Conservation (phyloP, 768 basidiomycete genomes). For the Tulasnella sp. region DNA sequence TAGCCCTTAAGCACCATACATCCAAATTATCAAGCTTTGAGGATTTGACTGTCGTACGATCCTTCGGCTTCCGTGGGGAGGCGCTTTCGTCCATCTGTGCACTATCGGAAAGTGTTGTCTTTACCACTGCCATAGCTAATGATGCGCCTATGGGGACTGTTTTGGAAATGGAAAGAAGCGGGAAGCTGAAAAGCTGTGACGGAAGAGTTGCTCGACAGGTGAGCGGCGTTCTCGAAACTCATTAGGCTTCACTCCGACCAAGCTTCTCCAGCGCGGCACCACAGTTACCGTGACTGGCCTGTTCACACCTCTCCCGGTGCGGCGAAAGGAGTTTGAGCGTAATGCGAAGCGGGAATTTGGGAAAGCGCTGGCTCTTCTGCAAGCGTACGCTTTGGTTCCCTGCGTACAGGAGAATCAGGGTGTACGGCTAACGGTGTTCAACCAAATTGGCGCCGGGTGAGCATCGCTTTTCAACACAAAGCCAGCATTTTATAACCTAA, state of each 20-base stretch:
- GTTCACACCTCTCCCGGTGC: constrained; percentile 76
- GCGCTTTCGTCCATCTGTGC: constrained; percentile 91
- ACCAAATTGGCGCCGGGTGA: constrained; percentile 59
- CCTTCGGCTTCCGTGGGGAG: constrained; percentile 95
- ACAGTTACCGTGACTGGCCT: constrained; percentile 60
- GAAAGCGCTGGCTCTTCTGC: constrained; percentile 70
- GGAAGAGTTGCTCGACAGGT: constrained; percentile 72
- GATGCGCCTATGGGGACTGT: constrained; percentile 69
- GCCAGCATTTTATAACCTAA: not conserved
- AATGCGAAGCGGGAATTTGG: constrained; percentile 82
- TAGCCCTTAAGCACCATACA: constrained; percentile 89
- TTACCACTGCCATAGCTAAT: constrained; percentile 60
- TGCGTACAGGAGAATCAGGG: constrained; percentile 46
- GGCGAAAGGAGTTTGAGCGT: constrained; percentile 81
- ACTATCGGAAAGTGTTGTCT: constrained; percentile 51
- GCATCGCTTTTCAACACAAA: constrained; percentile 24
- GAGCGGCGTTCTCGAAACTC: constrained; percentile 15
- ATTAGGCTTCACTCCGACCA: not conserved
- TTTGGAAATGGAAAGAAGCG: constrained; percentile 60
- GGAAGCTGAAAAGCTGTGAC: constrained; percentile 40
- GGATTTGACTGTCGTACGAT: constrained; percentile 58
- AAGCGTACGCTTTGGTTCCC: constrained; percentile 83
- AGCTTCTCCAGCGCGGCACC: constrained; percentile 59
- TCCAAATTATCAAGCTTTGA: constrained; percentile 75
- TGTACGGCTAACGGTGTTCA: constrained; percentile 63